These are phyloP conservation scores for Lachnellula arida DNA, from an alignment of 2,329 filamentous ascomycete genomes.

Conservation along the genomic window DNA sequence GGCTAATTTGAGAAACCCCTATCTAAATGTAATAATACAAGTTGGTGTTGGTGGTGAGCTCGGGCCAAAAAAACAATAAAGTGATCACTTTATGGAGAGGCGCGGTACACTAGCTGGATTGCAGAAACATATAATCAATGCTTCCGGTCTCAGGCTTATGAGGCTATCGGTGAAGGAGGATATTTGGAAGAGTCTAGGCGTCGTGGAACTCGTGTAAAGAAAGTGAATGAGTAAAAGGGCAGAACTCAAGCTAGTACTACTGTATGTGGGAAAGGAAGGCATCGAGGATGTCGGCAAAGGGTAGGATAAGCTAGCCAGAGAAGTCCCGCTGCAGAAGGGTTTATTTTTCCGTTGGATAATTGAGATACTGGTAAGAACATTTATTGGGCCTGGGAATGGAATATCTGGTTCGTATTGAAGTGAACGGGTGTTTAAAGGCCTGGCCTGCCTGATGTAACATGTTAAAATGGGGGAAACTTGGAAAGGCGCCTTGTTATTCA, in stretches of 20 bases:
- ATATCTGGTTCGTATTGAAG: too few species aligned
- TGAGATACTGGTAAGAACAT: not conserved
- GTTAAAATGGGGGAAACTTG: too few species aligned
- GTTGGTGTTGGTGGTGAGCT: slow-evolving; percentile 15
- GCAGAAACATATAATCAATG: slow-evolving; percentile 9
- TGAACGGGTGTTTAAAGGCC: too few species aligned
- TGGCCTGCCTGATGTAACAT: too few species aligned
- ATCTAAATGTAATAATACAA: slow-evolving; percentile 11
- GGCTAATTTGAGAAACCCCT: slow-evolving; percentile 8
- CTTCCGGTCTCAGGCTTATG: slow-evolving; percentile 17
- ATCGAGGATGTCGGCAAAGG: slow-evolving; percentile 22
- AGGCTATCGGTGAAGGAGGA: slow-evolving; percentile 9
- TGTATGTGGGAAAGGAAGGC: slow-evolving; percentile 14
- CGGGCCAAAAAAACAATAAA: slow-evolving; percentile 15
- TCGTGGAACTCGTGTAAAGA: slow-evolving; percentile 14
- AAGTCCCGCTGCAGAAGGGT: slow-evolving; percentile 17
- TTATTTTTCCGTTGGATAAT: slow-evolving; percentile 15
- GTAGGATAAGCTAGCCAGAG: slow-evolving; percentile 23
- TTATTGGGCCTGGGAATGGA: too few species aligned
- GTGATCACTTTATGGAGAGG: slow-evolving; percentile 11
- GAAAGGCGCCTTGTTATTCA: too few species aligned
- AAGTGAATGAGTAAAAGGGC: slow-evolving; percentile 12
- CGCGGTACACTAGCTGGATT: not conserved
- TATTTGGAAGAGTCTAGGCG: slow-evolving; percentile 17
- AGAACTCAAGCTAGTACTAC: slow-evolving; percentile 9